A percentile compares a stretch with the other conserved stretches of the same genome.
phyloP scores from a whole-genome alignment of 495 filamentous ascomycete species.

The Entonaema liquescens region DNA sequence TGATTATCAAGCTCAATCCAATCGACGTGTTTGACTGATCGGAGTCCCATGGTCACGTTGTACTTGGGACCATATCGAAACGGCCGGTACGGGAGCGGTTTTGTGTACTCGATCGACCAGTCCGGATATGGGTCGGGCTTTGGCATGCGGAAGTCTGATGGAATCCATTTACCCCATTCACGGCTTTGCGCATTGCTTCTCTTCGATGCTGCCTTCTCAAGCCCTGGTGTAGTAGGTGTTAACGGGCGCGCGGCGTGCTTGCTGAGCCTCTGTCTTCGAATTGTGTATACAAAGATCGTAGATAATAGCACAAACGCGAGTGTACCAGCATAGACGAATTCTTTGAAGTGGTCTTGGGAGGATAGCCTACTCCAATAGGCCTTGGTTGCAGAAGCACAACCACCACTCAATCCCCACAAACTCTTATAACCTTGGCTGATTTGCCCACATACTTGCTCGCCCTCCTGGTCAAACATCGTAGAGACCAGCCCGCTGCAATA shows the following conservation, averaged over 20 bases:
- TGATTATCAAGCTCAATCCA: constrained; percentile 94
- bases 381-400: constrained; percentile 9
- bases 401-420: constrained; percentile 3
- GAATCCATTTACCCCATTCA: constrained; percentile 68
- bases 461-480: constrained; percentile 12
- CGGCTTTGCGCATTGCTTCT: constrained; percentile 25
- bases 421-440: constrained; percentile 15
- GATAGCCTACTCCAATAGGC: constrained; percentile 6
- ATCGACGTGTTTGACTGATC: constrained; percentile 78
- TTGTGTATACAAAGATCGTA: constrained; percentile 17
- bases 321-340: constrained; percentile 7
- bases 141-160: constrained; percentile 73
- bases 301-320: constrained; percentile 30
- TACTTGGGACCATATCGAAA: constrained; percentile 79
- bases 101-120: constrained; percentile 76
- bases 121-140: constrained; percentile 70
- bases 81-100: constrained; percentile 83
- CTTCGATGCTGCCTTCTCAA: constrained; percentile 30
- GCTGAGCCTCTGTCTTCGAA: constrained; percentile 23
- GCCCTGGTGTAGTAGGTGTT: constrained; percentile 36
- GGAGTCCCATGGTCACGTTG: constrained; percentile 84
- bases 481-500: constrained; percentile 1
- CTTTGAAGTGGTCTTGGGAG: constrained; percentile 4
- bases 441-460: constrained; percentile 3
- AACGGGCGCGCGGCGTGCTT: constrained; percentile 27